Evolutionary conservation across 345 rosid species (phyloP).

Genomic region (Brassica cretica): DNA sequence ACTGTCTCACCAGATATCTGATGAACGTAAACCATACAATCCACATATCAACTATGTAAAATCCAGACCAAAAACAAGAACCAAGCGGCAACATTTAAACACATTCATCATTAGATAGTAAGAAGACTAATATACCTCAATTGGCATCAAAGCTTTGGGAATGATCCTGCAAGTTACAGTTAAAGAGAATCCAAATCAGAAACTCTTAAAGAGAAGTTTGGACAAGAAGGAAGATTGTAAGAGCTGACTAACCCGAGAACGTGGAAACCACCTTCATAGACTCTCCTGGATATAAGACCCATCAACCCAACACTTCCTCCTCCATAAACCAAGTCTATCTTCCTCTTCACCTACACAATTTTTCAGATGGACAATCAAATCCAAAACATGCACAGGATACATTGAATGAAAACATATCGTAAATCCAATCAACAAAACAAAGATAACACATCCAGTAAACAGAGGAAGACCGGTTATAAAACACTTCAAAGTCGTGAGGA

Average conservation of each 20-base stretch:
- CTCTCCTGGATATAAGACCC: constrained; percentile 91
- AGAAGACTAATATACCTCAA: constrained; percentile 60
- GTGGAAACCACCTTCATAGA: constrained; percentile 79
- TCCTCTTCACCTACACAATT: constrained; percentile 67
- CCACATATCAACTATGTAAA: not conserved
- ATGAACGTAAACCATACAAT: constrained; percentile 11
- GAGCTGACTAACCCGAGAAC: constrained; percentile 77
- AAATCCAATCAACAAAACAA: not conserved
- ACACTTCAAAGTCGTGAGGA: not conserved
- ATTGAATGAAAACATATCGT: not conserved
- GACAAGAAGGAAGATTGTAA: not conserved
- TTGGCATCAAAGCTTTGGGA: constrained; percentile 91
- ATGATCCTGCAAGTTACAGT: constrained; percentile 70
- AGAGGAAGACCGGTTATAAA: not conserved
- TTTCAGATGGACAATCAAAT: not conserved
- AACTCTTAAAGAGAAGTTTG: not conserved
- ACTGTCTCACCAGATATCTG: constrained; percentile 91
- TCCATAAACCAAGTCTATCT: constrained; percentile 89
- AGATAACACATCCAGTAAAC: not conserved
- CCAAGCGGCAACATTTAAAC: not conserved
- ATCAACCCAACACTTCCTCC: constrained; percentile 97
- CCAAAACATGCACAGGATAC: not conserved
- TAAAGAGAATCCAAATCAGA: constrained; percentile 32
- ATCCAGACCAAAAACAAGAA: no score
- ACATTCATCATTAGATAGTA: constrained; percentile 13